Conservation (phyloP, 2,329 filamentous ascomycete species). For the Aspergillus terreus region DNA sequence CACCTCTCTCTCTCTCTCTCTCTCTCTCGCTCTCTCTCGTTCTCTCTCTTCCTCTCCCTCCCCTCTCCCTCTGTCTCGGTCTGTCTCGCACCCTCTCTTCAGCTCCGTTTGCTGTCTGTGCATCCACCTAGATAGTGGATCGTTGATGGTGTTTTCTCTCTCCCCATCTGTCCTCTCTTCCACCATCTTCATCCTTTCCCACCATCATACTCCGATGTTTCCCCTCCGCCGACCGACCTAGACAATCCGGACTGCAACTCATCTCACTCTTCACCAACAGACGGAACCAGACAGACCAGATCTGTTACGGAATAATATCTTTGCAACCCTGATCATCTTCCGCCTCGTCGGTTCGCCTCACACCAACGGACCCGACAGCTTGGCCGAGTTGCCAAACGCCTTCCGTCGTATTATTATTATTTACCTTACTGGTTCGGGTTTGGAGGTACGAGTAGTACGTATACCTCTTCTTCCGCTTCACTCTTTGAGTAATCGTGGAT, state of each 20-base stretch:
- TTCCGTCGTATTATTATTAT: neutral
- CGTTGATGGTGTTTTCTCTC: constrained; percentile 3
- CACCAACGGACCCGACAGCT: constrained; percentile 20
- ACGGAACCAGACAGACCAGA: too few species aligned
- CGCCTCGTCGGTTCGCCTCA: constrained; percentile 12
- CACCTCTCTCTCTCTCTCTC: too few species aligned
- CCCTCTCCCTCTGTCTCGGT: neutral
- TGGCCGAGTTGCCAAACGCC: constrained; percentile 16
- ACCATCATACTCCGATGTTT: neutral
- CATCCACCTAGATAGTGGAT: constrained; percentile 4
- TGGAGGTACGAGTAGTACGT: neutral
- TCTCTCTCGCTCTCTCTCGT: too few species aligned
- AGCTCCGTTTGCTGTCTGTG: constrained; percentile 5
- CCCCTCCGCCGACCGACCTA: neutral
- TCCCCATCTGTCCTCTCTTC: constrained; percentile 1
- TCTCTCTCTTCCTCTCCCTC: neutral
- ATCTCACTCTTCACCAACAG: neutral
- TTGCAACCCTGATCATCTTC: neutral
- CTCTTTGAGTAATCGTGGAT: neutral
- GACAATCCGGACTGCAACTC: neutral
- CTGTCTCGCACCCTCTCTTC: too few species aligned
- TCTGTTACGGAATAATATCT: too few species aligned
- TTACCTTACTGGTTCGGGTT: neutral
- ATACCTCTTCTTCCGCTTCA: neutral
- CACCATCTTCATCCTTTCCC: constrained; percentile 1